Evolutionary conservation across 768 basidiomycete species (phyloP).

Genomic region (Fomitopsis serialis): DNA sequence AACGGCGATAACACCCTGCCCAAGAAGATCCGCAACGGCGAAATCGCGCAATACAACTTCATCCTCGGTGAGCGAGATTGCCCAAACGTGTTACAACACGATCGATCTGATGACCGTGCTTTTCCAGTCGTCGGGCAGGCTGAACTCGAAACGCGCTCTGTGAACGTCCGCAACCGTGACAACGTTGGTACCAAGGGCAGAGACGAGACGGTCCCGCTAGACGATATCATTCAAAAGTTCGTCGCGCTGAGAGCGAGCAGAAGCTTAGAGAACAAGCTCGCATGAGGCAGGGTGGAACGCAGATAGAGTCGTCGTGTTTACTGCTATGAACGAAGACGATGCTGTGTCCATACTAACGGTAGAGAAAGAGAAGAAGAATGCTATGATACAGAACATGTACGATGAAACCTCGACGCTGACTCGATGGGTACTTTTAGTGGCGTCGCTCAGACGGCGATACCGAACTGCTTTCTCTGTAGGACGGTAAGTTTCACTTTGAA

Average conservation of each 20-base stretch:
- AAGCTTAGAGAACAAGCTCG: slow-evolving; percentile 48
- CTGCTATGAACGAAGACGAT: not conserved
- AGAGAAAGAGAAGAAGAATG: not conserved
- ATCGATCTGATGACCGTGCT: not conserved
- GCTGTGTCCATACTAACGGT: not conserved
- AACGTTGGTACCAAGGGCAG: slow-evolving; percentile 83
- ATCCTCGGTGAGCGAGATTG: too few species aligned
- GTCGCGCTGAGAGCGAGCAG: slow-evolving; percentile 60
- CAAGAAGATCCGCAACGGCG: slow-evolving; percentile 97
- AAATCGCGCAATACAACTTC: slow-evolving; percentile 97
- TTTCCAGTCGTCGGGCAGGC: slow-evolving; percentile 87
- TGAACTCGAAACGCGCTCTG: slow-evolving; percentile 79
- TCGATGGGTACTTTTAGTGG: not conserved
- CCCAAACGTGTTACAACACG: too few species aligned
- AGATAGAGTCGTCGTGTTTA: not conserved
- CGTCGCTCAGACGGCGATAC: not conserved
- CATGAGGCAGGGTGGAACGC: not conserved
- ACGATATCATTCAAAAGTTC: slow-evolving; percentile 65
- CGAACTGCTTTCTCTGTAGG: slow-evolving; percentile 3
- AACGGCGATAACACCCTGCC: slow-evolving; percentile 86
- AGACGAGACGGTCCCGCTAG: slow-evolving; percentile 69
- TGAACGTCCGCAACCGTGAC: slow-evolving; percentile 95
- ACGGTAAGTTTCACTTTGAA: not conserved
- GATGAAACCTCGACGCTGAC: not conserved
- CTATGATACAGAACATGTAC: not conserved